Percentiles rank a stretch among this genome's conserved stretches.
phyloP scores from a whole-genome alignment of 129 eudicot genomes.

The Flaveria bidentis region DNA sequence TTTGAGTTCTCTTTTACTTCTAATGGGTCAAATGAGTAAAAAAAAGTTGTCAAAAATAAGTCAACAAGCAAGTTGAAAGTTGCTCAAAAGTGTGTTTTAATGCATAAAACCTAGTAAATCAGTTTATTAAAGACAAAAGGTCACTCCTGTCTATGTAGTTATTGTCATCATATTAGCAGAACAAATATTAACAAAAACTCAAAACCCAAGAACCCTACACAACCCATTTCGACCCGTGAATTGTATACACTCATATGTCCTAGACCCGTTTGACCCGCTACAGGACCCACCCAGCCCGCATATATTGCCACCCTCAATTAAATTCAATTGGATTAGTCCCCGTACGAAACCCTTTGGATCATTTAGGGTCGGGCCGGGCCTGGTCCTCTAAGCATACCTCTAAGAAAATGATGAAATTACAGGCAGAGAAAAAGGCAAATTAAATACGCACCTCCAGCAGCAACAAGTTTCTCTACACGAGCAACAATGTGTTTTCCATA shows the following conservation, averaged over 20 bases:
- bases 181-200: no score
- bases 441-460: slow-evolving; percentile 79
- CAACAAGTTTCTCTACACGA: slow-evolving; percentile 95
- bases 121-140: background rate
- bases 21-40: background rate
- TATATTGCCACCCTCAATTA: background rate
- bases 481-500: slow-evolving; percentile 98
- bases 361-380: background rate
- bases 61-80: background rate
- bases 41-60: background rate
- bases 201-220: no score
- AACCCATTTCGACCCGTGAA: no score
- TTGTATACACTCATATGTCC: background rate
- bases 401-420: background rate
- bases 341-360: background rate
- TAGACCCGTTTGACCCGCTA: background rate
- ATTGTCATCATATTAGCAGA: no score
- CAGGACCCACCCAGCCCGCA: background rate
- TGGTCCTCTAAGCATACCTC: background rate
- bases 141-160: background rate
- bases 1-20: background rate
- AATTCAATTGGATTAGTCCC: background rate
- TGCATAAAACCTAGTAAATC: background rate
- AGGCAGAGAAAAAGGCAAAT: background rate
- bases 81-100: background rate